phyloP scores from a whole-genome alignment of 164 flowering plant genomes.

The Piper betle region DNA sequence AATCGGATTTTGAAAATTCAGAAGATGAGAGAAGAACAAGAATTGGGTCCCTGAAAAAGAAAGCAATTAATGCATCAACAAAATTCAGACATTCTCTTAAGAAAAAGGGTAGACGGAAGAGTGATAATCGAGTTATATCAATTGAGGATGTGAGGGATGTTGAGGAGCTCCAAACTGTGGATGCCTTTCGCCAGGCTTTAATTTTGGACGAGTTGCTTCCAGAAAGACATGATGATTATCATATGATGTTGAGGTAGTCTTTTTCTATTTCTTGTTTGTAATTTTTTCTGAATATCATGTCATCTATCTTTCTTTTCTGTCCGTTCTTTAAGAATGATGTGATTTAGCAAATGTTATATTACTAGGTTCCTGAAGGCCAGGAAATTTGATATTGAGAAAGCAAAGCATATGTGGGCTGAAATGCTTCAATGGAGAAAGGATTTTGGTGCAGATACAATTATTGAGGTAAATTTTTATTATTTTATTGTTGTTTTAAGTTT shows the following conservation, averaged over 20 bases:
- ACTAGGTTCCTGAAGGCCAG: constrained; percentile 81
- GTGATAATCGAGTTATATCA: constrained; percentile 46
- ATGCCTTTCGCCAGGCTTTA: constrained; percentile 85
- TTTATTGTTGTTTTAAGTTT: background rate
- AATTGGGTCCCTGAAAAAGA: constrained; percentile 62
- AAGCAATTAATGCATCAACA: constrained; percentile 67
- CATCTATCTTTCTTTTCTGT: background rate
- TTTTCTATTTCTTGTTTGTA: too few relatives aligned
- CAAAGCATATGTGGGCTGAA: constrained; percentile 93
- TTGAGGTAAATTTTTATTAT: constrained; percentile 40
- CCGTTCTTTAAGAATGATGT: background rate
- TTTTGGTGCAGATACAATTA: constrained; percentile 60
- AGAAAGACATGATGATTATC: constrained; percentile 77
- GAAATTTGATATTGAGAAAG: constrained; percentile 74
- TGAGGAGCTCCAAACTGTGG: constrained; percentile 80
- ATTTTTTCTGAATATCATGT: background rate
- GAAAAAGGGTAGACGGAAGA: constrained; percentile 45
- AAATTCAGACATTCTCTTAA: constrained; percentile 66
- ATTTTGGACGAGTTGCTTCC: constrained; percentile 90
- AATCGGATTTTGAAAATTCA: constrained; percentile 36
- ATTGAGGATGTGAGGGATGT: constrained; percentile 67
- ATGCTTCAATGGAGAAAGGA: constrained; percentile 93
- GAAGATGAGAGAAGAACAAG: constrained; percentile 75
- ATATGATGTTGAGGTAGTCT: constrained; percentile 67
- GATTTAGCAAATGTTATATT: background rate